A percentile compares a stretch with the other conserved stretches of the same genome.
Conservation (phyloP, 257 asterid species). For the Fraxinus pennsylvanica region DNA sequence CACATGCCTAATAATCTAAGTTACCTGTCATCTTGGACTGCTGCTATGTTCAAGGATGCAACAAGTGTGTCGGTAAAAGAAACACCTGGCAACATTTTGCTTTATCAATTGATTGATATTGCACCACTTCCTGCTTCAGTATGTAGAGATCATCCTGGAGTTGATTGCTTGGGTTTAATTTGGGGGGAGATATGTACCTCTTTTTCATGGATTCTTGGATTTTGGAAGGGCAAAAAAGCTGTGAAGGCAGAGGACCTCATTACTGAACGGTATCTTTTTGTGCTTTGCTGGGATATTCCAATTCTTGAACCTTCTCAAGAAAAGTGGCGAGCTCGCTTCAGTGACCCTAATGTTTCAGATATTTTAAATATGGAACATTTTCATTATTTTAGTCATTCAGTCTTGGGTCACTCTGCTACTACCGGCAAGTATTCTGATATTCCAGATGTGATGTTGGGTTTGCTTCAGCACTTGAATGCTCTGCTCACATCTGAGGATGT, state of each 20-base stretch:
- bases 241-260: conserved; percentile 70
- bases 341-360: conserved; percentile 46
- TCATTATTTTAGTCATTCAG: conserved; percentile 54
- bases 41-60: conserved; percentile 56
- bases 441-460: conserved; percentile 54
- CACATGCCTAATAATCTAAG: conserved; percentile 36
- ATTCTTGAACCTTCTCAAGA: conserved; percentile 44
- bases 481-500: conserved; percentile 46
- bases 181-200: conserved; percentile 58
- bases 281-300: conserved; percentile 93
- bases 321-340: conserved; percentile 39
- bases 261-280: conserved; percentile 80
- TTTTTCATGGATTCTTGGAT: conserved; percentile 58
- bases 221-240: conserved; percentile 73
- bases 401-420: conserved; percentile 44
- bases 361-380: conserved; percentile 52
- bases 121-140: conserved; percentile 69
- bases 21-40: conserved; percentile 72
- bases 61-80: conserved; percentile 43
- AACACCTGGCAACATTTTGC: conserved; percentile 49
- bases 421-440: conserved; percentile 36
- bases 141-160: conserved; percentile 42
- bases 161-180: conserved; percentile 53
- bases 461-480: conserved; percentile 62
- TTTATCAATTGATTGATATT: conserved; percentile 77